Evolutionary conservation across 2,329 filamentous ascomycete genomes (phyloP).

Genomic region (Sphaerulina musiva): DNA sequence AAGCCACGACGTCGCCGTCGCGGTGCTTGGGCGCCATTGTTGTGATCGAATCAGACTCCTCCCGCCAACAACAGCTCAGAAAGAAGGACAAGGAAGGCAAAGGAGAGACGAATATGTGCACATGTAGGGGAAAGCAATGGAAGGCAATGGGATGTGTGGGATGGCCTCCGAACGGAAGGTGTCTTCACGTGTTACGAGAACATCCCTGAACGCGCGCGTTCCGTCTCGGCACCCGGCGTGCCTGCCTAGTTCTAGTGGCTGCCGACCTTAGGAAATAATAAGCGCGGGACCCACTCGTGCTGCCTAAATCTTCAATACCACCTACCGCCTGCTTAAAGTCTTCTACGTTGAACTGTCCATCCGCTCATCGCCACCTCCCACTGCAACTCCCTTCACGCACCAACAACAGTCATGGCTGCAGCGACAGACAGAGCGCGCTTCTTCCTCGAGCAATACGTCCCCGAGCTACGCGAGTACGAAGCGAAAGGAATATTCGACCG

Average conservation of each 20-base stretch:
- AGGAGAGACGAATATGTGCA: slow-evolving; percentile 1
- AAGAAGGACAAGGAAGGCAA: slow-evolving; percentile 6
- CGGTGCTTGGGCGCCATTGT: slow-evolving; percentile 56
- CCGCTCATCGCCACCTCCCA: background rate
- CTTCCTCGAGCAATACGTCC: slow-evolving; percentile 85
- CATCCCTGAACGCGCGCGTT: background rate
- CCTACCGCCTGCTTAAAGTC: too few relatives aligned
- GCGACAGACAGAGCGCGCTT: slow-evolving; percentile 92
- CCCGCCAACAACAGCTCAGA: slow-evolving; percentile 5
- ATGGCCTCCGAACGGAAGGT: background rate
- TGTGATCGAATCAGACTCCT: background rate
- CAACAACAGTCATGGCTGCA: slow-evolving; percentile 57
- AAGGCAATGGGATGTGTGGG: background rate
- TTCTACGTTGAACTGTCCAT: too few relatives aligned
- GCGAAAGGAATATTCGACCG: slow-evolving; percentile 83
- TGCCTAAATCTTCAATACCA: background rate
- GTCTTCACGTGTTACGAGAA: slow-evolving; percentile 6
- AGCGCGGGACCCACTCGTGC: background rate
- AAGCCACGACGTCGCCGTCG: slow-evolving; percentile 56
- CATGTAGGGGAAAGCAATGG: background rate
- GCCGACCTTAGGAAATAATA: too few relatives aligned
- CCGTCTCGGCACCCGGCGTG: background rate
- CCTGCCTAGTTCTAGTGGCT: too few relatives aligned
- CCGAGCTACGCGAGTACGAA: slow-evolving; percentile 86
- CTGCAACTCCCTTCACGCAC: background rate